Evolutionary conservation across 805 yeast species (phyloP), one percentile per base, ranked within the genome.

Genomic region (Zygosaccharomyces bisporus): DNA sequence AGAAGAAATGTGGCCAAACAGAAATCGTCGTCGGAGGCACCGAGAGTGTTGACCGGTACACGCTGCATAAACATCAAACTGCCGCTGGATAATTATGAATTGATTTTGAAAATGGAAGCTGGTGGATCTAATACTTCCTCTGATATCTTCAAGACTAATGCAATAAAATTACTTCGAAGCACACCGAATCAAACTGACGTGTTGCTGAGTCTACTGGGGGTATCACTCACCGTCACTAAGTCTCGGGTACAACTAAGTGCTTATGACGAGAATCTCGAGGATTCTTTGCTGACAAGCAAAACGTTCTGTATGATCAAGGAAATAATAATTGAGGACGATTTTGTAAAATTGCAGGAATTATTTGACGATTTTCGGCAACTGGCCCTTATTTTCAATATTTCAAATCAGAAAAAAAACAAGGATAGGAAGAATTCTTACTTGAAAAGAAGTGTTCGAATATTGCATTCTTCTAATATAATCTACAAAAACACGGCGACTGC

Each of bases 391-490:
- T 44, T 44, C 8, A 24, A 20, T 6, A 25, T 12, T 13, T 21
- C 16, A 4, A 25, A 32, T 23, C 34, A 35, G 20, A 41, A 30
- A 3, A 13, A 34, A n/a, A 32, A 23, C 13, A 41, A 29, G 9
- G 34, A 34, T 9, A 36, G 19, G n/a, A 40, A 40, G 30, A 49
- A 40, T 14, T 24, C 40, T 5, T 41, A 33, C 16, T 36, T 56
- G 54, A 57, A 50, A 35, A 55, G 50, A 25, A 59, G 64, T 46
- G 61, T 63, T 2, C 42, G 64, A 30, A 47, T 61, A 19, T 24
- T 61, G 38, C 54, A 55, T 10, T 51, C 63, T 6, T 59, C 67
- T 2, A 50, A 47, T 17, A 45, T 56, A 19, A 51, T 54, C 9
- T 47, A 49, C 35, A 57, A 52, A n/a, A 53, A 57, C 34, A 46